Evolutionary conservation across 2,329 filamentous ascomycete genomes (phyloP).

Genomic region (Fusarium xyrophilum): DNA sequence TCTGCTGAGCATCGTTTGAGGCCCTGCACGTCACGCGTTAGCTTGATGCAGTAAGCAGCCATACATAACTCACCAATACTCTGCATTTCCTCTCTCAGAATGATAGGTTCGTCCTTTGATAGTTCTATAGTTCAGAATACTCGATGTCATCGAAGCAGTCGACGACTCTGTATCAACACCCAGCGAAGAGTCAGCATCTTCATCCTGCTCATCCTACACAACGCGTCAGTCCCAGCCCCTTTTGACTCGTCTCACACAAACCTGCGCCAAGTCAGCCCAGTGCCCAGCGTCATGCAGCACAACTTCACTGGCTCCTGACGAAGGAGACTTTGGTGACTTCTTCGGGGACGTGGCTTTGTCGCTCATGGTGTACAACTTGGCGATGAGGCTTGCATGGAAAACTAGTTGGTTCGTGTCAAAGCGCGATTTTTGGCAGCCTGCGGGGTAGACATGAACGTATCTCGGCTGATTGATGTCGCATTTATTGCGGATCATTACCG

Average conservation of each 20-base stretch:
- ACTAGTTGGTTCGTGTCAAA: background rate
- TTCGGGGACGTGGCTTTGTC: background rate
- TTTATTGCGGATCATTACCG: background rate
- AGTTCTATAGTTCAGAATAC: background rate
- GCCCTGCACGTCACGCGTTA: background rate
- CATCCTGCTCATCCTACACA: background rate
- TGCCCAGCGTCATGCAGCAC: conserved; percentile 4
- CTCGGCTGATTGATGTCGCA: background rate
- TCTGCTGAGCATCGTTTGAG: conserved; percentile 5
- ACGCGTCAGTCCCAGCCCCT: background rate
- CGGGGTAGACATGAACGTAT: background rate
- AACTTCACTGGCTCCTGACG: background rate
- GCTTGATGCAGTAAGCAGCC: too few species aligned
- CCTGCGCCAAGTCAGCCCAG: background rate
- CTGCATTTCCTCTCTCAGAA: background rate
- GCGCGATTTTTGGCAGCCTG: background rate
- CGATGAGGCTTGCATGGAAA: background rate
- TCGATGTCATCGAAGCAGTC: background rate
- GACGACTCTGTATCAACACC: background rate
- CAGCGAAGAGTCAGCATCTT: background rate
- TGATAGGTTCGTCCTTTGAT: background rate
- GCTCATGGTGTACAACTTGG: background rate
- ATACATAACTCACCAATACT: background rate
- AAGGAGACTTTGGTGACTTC: conserved; percentile 6
- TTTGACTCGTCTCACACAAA: rapidly evolving